A percentile compares a stretch with the other conserved stretches of the same genome.
These are phyloP conservation scores for Citeromyces siamensis DNA, from an alignment of 1,139 yeast genomes.

Conservation along the genomic window DNA sequence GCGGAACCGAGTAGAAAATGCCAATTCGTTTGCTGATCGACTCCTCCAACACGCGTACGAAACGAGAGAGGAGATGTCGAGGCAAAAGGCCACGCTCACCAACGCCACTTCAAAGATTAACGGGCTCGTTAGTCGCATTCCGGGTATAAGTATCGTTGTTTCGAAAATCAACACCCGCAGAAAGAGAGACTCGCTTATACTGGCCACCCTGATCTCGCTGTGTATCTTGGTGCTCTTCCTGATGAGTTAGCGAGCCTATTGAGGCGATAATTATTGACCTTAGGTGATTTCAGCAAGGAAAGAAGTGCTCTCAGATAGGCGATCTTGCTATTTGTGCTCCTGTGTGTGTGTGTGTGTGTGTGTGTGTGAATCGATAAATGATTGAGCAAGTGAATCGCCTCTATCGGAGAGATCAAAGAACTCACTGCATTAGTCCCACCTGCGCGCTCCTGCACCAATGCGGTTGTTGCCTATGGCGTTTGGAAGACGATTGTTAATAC, in stretches of 20 bases:
- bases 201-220: constrained; percentile 59
- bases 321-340: no score
- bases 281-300: no score
- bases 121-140: constrained; percentile 52
- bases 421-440: no score
- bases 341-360: no score
- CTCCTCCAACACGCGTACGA: constrained; percentile 75
- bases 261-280: background rate
- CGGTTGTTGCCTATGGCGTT: no score
- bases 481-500: no score
- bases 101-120: constrained; percentile 56
- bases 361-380: no score
- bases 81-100: constrained; percentile 55
- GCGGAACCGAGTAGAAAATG: constrained; percentile 56
- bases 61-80: constrained; percentile 72
- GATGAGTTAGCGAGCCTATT: background rate
- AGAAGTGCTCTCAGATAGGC: no score
- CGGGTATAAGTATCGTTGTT: constrained; percentile 72
- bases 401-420: no score
- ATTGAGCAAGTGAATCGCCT: no score
- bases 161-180: constrained; percentile 79
- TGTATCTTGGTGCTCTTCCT: constrained; percentile 57
- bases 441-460: no score
- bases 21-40: constrained; percentile 69
- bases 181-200: constrained; percentile 76